Evolutionary conservation across 257 asterid species (phyloP).

Genomic region (Jasminum sambac): DNA sequence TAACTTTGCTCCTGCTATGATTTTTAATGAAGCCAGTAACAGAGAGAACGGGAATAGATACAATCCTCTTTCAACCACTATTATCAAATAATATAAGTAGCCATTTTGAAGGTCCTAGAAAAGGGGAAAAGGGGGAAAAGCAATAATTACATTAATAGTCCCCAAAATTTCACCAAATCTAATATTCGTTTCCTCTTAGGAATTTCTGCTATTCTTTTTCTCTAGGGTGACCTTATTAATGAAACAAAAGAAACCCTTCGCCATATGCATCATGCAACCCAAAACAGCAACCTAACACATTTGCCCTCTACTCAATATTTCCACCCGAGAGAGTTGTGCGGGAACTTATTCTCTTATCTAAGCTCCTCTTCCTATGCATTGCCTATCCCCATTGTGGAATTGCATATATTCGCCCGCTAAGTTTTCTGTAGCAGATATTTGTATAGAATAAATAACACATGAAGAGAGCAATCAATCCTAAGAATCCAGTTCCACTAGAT

Average conservation of each 20-base stretch:
- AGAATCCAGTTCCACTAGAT: conserved; percentile 7
- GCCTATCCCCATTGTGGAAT: neutral
- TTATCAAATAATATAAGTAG: neutral
- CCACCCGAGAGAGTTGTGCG: neutral
- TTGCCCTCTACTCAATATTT: neutral
- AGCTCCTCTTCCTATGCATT: neutral
- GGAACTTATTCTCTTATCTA: neutral
- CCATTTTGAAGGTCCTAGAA: neutral
- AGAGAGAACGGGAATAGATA: neutral
- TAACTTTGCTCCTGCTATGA: neutral
- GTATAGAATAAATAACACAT: neutral
- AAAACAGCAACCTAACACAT: conserved; percentile 5
- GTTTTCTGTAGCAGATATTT: neutral
- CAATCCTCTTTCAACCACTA: neutral
- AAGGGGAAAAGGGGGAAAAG: neutral
- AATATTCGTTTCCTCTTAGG: neutral
- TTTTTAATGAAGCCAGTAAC: neutral
- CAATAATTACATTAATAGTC: neutral
- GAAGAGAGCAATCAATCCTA: conserved; percentile 6
- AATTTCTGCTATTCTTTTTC: conserved; percentile 6
- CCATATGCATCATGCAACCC: neutral
- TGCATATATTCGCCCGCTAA: neutral
- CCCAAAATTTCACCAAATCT: neutral
- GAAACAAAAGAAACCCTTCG: conserved; percentile 1
- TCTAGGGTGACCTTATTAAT: conserved; percentile 1